Percentiles rank a stretch among this genome's conserved stretches.
Evolutionary conservation across 805 yeast species (phyloP).

Genomic region (Metschnikowia noctiluminum): DNA sequence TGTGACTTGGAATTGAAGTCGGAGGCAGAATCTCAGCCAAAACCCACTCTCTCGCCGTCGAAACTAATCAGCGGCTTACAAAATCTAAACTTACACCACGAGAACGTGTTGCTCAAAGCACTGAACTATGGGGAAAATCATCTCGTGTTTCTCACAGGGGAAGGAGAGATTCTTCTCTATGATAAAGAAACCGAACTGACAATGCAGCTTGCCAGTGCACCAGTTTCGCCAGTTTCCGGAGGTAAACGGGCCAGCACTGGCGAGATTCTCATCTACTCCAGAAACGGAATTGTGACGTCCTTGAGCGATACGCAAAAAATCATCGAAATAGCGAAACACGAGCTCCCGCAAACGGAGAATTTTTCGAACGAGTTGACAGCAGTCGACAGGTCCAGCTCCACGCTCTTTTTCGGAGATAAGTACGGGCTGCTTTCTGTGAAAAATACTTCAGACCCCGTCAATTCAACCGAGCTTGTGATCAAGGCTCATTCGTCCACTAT

Average conservation of each 20-base stretch:
- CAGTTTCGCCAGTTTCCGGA: constrained; percentile 4
- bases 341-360: constrained; percentile 1
- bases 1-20: not conserved
- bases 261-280: constrained; percentile 20
- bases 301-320: not conserved
- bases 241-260: constrained; percentile 7
- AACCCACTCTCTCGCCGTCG: not conserved
- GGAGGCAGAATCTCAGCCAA: not conserved
- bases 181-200: not conserved
- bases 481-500: constrained; percentile 53
- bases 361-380: constrained; percentile 41
- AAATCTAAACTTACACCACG: not conserved
- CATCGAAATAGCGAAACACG: not conserved
- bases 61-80: not conserved
- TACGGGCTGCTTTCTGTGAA: constrained; percentile 40
- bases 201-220: not conserved
- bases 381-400: constrained; percentile 30
- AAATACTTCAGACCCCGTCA: constrained; percentile 14
- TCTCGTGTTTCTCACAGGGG: constrained; percentile 3
- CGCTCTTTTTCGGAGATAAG: constrained; percentile 47
- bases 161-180: not conserved
- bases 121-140: not conserved
- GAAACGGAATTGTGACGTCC: constrained; percentile 19
- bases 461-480: constrained; percentile 21
- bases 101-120: not conserved